Percentiles rank a stretch among this genome's conserved stretches.
phyloP scores from a whole-genome alignment of 768 basidiomycete species.

The Auriscalpium microsporum region DNA sequence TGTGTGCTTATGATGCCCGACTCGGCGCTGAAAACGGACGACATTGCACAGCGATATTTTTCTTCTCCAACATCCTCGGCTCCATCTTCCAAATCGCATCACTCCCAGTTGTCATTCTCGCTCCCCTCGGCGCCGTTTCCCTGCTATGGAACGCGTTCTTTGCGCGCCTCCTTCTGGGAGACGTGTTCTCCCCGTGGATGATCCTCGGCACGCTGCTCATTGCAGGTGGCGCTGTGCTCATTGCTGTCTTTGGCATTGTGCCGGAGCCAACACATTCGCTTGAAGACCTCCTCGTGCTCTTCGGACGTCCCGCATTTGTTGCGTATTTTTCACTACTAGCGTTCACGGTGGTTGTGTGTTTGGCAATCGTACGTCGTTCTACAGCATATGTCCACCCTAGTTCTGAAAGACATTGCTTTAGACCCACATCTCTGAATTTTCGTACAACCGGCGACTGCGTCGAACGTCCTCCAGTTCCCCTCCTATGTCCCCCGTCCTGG shows the following conservation, averaged over 20 bases:
- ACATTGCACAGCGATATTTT: slow-evolving; percentile 48
- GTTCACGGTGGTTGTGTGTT: slow-evolving; percentile 45
- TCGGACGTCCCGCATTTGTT: slow-evolving; percentile 68
- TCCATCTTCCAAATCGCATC: slow-evolving; percentile 90
- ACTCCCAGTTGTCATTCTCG: slow-evolving; percentile 89
- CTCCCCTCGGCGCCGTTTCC: slow-evolving; percentile 86
- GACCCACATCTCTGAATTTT: slow-evolving; percentile 71
- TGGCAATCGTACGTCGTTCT: slow-evolving; percentile 48
- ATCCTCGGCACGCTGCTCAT: slow-evolving; percentile 82
- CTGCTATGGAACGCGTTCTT: slow-evolving; percentile 94
- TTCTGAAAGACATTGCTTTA: slow-evolving; percentile 21
- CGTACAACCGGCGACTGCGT: slow-evolving; percentile 33
- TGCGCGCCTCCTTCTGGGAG: slow-evolving; percentile 74
- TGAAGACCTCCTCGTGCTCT: slow-evolving; percentile 74
- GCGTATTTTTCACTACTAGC: slow-evolving; percentile 74
- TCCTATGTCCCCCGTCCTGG: slow-evolving; percentile 16
- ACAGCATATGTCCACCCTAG: background rate
- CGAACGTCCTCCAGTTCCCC: slow-evolving; percentile 31
- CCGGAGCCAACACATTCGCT: slow-evolving; percentile 80
- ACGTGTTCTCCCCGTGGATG: slow-evolving; percentile 80
- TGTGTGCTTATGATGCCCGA: background rate
- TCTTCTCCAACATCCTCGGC: slow-evolving; percentile 80
- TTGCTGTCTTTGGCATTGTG: slow-evolving; percentile 88
- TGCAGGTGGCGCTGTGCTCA: slow-evolving; percentile 79
- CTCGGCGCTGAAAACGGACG: background rate